phyloP scores from a whole-genome alignment of 495 filamentous ascomycete genomes.

The Melanomma pulvis-pyrius region DNA sequence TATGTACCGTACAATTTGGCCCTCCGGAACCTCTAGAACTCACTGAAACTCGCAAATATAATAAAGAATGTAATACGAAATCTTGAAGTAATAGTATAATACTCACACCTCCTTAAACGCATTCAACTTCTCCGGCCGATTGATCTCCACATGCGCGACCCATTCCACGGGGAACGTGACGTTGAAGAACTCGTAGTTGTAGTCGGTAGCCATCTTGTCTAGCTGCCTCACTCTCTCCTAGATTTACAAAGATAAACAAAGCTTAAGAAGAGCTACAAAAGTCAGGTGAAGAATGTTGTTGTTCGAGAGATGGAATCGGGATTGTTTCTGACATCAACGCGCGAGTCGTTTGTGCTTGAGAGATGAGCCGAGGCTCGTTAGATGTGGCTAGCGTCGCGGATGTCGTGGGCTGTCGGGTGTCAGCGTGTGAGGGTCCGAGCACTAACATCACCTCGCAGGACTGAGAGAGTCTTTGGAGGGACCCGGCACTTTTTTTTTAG shows the following conservation, averaged over 20 bases:
- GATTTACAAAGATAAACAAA: not conserved
- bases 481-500: no score
- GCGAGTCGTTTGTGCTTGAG: slow-evolving; percentile 1
- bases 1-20: not conserved
- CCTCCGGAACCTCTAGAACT: no score
- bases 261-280: not conserved
- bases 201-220: slow-evolving; percentile 13
- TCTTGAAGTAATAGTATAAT: not conserved
- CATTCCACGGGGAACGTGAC: slow-evolving; percentile 69
- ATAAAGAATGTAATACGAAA: no score
- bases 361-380: not conserved
- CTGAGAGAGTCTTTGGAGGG: no score
- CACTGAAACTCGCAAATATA: no score
- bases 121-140: slow-evolving; percentile 87
- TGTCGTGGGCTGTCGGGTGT: no score
- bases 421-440: no score
- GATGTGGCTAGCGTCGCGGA: not conserved
- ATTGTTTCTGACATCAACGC: slow-evolving; percentile 9
- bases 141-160: slow-evolving; percentile 92
- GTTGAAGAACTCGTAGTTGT: slow-evolving; percentile 67
- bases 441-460: no score
- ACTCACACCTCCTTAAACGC: slow-evolving; percentile 75
- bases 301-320: not conserved
- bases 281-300: not conserved
- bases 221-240: not conserved